These are phyloP conservation scores for Amborella trichopoda DNA, from an alignment of 164 flowering plant species.

Conservation along the genomic window DNA sequence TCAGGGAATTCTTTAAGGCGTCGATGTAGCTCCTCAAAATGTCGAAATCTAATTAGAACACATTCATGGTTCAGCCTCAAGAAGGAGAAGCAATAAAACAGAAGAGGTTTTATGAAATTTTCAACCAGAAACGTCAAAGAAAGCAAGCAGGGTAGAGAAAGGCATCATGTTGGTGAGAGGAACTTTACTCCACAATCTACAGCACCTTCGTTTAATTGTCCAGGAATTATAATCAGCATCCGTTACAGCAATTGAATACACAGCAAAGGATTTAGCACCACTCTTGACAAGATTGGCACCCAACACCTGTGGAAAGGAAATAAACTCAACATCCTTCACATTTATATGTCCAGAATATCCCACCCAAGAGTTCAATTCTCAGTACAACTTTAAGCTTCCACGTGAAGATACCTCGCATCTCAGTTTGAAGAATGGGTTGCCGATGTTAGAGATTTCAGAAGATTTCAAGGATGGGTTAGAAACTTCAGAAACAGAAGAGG, in stretches of 20 bases:
- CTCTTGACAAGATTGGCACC: constrained; percentile 96
- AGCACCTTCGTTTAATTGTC: constrained; percentile 99
- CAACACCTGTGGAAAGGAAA: constrained; percentile 58
- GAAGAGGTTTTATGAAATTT: too few relatives aligned
- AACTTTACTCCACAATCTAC: constrained; percentile 4
- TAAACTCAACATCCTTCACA: constrained; percentile 12
- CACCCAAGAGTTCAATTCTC: constrained; percentile 2
- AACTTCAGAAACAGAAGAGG: constrained; percentile 27
- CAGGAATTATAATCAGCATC: constrained; percentile 71
- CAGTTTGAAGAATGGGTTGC: constrained; percentile 74
- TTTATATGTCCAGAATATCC: constrained; percentile 8
- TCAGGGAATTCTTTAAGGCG: constrained; percentile 83
- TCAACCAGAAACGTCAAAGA: background rate
- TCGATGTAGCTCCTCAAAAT: constrained; percentile 96
- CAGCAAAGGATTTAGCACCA: constrained; percentile 82
- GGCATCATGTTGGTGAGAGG: background rate
- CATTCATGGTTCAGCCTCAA: too few relatives aligned
- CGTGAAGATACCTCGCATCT: constrained; percentile 75
- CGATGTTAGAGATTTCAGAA: constrained; percentile 28
- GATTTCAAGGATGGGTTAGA: constrained; percentile 23
- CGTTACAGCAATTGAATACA: constrained; percentile 86
- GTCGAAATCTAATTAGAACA: constrained; percentile 84
- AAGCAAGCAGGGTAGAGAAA: background rate
- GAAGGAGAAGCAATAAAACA: too few relatives aligned
- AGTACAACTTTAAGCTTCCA: too few relatives aligned